Base-by-base conservation (phyloP, 768 basidiomycete genomes). In the Boletus tylopilopsis region DNA sequence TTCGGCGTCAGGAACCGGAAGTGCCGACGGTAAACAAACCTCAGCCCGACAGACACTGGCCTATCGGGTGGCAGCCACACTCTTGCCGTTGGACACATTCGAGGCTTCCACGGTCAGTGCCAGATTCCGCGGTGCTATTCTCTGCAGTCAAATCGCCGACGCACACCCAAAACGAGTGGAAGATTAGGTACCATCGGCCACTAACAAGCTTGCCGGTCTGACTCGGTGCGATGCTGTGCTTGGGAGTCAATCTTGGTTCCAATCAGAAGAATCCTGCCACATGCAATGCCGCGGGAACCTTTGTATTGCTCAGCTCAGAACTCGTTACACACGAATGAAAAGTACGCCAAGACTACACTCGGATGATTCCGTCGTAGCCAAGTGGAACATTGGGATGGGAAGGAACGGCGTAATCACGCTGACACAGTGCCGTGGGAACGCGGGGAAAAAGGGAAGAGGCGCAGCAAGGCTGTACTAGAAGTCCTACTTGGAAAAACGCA, bases 121-220 rank as follows among this genome's bases (percentile, higher is more conserved):
- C 29, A 7, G 6, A 22, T 21, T 21, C 25, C 32, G 21, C 43
- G 36, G 24, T 13, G n/a, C n/a, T n/a, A n/a, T n/a, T 5, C 29
- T 30, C 13, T 13, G 10, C 27, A 18, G 21, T 10, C 4, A 36
- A 15, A 22, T 8, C 21, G 7, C 18, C 18, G 41, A 30, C n/a
- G 6, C 29, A 30, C 12, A 5, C 29, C 19, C 15, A n/a, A 11
- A n/a, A n/a, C n/a, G n/a, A n/a, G n/a, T 33, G 11, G 18, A 25
- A 16, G 16, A 1, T 30, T 56, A 42, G 45, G 45, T 48, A 37
- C n/a, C n/a, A 21, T 15, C 62, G 62, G 62, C 29, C 24, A 56
- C 19, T 33, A 46, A 15, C 9, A 30, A 35, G 19, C 18, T 55
- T 2, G 32, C 62, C 62, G 62, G 45, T 21, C 24, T 64, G 62